phyloP scores from a whole-genome alignment of 1,284 basidiomycete species.

The Fomes fomentarius region DNA sequence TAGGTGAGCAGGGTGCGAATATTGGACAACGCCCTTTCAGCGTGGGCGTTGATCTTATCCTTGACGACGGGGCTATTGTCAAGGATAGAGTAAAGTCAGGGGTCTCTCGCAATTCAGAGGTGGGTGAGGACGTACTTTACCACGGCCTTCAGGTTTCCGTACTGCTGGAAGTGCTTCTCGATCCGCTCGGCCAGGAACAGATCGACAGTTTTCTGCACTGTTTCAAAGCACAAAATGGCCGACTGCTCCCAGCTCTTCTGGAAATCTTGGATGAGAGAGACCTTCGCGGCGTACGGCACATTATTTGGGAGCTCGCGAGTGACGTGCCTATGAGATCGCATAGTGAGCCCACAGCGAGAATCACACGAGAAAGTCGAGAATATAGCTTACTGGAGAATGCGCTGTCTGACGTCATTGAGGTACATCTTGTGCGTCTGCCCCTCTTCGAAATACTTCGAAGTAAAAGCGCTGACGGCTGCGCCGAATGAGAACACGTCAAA shows the following conservation, averaged over 20 bases:
- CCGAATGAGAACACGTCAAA: neutral
- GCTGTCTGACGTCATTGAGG: neutral
- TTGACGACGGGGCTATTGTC: no score
- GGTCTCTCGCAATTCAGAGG: no score
- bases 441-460: neutral
- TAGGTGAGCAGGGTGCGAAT: no score
- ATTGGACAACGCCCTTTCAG: no score
- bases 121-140: no score
- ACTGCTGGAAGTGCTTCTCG: no score
- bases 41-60: no score
- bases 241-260: conserved; percentile 44
- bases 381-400: conserved; percentile 26
- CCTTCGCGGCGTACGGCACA: conserved; percentile 53
- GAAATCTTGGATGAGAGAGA: conserved; percentile 44
- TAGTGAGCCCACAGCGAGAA: neutral
- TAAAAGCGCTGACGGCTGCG: neutral
- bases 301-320: conserved; percentile 56
- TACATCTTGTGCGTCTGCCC: neutral
- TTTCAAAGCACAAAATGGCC: conserved; percentile 35
- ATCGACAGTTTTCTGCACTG: no score
- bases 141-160: no score
- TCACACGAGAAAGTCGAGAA: neutral
- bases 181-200: no score
- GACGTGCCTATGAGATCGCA: conserved; percentile 38
- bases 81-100: no score